phyloP scores from a whole-genome alignment of 495 filamentous ascomycete species.

The Physcia stellaris region DNA sequence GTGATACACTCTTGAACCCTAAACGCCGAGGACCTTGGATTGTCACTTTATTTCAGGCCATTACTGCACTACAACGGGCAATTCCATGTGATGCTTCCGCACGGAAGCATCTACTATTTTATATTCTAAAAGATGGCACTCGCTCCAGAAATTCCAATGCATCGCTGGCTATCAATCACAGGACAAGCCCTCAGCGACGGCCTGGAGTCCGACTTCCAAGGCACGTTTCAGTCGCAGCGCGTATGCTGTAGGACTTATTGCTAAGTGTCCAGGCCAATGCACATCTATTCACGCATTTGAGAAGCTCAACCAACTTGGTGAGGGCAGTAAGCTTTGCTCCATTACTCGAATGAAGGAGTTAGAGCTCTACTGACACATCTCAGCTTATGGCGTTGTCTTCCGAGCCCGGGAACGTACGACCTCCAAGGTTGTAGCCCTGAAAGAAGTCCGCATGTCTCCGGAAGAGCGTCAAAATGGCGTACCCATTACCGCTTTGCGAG shows the following conservation, averaged over 20 bases:
- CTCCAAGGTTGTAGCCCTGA: conserved; percentile 27
- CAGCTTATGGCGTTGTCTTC: conserved; percentile 32
- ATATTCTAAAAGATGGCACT: too few species aligned
- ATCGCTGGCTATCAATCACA: conserved; percentile 28
- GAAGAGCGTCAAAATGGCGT: conserved; percentile 32
- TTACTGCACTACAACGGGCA: too few species aligned
- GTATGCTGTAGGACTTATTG: neutral
- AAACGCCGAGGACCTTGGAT: too few species aligned
- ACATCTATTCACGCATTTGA: conserved; percentile 24
- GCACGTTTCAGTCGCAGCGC: conserved; percentile 9
- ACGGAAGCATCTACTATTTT: too few species aligned
- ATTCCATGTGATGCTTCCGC: too few species aligned
- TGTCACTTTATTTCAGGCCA: too few species aligned
- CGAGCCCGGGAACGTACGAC: conserved; percentile 23
- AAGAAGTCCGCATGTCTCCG: conserved; percentile 28
- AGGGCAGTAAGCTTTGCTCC: conserved; percentile 24
- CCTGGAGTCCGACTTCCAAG: conserved; percentile 17
- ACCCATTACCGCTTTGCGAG: conserved; percentile 31
- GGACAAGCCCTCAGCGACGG: conserved; percentile 21
- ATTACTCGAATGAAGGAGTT: neutral
- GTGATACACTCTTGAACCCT: too few species aligned
- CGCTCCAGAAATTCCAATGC: too few species aligned
- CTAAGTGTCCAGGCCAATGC: conserved; percentile 27
- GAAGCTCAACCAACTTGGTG: conserved; percentile 29
- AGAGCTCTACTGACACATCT: neutral